Conservation (phyloP, 495 filamentous ascomycete species). For the Darksidea phi region DNA sequence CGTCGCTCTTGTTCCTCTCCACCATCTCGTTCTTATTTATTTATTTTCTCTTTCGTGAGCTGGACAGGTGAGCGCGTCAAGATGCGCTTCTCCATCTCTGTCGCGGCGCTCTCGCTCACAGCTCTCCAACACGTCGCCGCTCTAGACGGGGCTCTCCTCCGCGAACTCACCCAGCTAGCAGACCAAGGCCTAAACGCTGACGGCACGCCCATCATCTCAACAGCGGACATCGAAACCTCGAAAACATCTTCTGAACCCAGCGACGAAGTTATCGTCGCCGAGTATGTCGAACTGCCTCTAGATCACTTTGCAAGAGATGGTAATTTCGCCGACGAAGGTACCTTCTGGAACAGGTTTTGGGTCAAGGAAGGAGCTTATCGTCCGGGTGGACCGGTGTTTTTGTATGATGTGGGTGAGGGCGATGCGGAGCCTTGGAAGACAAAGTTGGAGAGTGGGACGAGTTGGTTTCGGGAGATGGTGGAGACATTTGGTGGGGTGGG, state of each 20-base stretch:
- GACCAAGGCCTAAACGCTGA: constrained; percentile 34
- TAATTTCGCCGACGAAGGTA: constrained; percentile 37
- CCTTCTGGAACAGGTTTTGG: constrained; percentile 58
- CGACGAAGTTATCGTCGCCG: constrained; percentile 17
- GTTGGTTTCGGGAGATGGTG: constrained; percentile 49
- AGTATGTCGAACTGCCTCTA: constrained; percentile 33
- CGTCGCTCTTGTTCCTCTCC: not conserved
- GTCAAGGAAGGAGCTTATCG: constrained; percentile 52
- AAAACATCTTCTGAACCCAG: too few relatives aligned
- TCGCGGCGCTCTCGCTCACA: constrained; percentile 12
- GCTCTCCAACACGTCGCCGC: constrained; percentile 1
- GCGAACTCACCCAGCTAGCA: constrained; percentile 17
- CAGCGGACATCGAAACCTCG: not conserved
- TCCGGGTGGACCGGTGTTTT: constrained; percentile 54
- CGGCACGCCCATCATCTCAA: constrained; percentile 28
- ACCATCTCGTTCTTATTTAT: not conserved
- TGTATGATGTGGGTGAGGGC: constrained; percentile 55
- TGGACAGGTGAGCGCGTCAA: not conserved
- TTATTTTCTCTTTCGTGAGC: too few relatives aligned
- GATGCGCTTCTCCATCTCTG: constrained; percentile 14
- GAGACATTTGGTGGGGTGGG: constrained; percentile 53
- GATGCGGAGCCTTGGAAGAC: constrained; percentile 40
- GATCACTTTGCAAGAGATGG: constrained; percentile 30
- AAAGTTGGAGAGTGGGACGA: constrained; percentile 44
- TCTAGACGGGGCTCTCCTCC: not conserved